A percentile compares a stretch with the other conserved stretches of the same genome.
Evolutionary conservation across 1,284 basidiomycete species (phyloP).

Genomic region (Sutorius eximius): DNA sequence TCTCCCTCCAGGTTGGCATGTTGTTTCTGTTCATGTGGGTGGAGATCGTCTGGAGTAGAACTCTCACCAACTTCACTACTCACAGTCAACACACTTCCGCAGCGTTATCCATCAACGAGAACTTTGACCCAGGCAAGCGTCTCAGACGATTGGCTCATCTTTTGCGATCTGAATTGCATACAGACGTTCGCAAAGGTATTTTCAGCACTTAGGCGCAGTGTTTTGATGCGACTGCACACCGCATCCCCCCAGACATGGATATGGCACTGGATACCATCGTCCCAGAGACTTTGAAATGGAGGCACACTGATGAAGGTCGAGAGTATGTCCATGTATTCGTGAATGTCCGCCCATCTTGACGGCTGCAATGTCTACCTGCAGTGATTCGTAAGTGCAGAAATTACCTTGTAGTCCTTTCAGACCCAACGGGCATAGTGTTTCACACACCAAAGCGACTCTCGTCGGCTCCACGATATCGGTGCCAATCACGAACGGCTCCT

Average conservation of each 20-base stretch:
- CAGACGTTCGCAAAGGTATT: slow-evolving; percentile 61
- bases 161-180: slow-evolving; percentile 12
- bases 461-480: slow-evolving; percentile 81
- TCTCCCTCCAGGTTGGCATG: slow-evolving; percentile 58
- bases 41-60: background rate
- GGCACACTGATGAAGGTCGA: slow-evolving; percentile 87
- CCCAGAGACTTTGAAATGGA: slow-evolving; percentile 84
- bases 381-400: slow-evolving; percentile 63
- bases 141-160: background rate
- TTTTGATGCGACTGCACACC: background rate
- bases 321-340: slow-evolving; percentile 56
- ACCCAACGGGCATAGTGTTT: slow-evolving; percentile 53
- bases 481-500: slow-evolving; percentile 79
- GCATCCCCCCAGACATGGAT: slow-evolving; percentile 61
- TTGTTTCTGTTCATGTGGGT: slow-evolving; percentile 73
- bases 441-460: slow-evolving; percentile 87
- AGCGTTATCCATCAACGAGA: slow-evolving; percentile 86
- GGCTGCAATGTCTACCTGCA: slow-evolving; percentile 26
- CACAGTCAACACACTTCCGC: slow-evolving; percentile 87
- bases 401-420: background rate
- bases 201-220: background rate
- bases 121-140: slow-evolving; percentile 56
- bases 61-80: background rate
- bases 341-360: slow-evolving; percentile 11
- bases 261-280: slow-evolving; percentile 87